These are phyloP conservation scores for Jatropha multifida DNA, from an alignment of 441 rosid species.

Conservation along the genomic window DNA sequence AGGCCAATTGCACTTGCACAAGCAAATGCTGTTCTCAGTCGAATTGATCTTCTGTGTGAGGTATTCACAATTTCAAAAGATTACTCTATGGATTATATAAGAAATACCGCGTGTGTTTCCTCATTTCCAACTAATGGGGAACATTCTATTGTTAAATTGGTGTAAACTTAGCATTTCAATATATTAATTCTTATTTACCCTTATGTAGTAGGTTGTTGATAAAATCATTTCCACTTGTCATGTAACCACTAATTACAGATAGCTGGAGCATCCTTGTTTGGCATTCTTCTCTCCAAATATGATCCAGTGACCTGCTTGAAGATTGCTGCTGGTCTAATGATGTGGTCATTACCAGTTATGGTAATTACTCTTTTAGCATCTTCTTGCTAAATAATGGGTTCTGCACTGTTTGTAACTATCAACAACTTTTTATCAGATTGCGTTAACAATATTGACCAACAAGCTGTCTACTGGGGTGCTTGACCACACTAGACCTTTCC, in stretches of 20 bases:
- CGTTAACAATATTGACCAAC: conserved; percentile 75
- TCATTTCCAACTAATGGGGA: not conserved
- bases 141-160: not conserved
- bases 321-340: conserved; percentile 71
- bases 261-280: conserved; percentile 80
- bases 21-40: conserved; percentile 89
- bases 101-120: not conserved
- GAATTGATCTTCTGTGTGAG: conserved; percentile 91
- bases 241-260: conserved; percentile 44
- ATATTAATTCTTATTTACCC: not conserved
- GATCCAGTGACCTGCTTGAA: conserved; percentile 83
- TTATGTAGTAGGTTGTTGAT: not conserved
- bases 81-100: conserved; percentile 4
- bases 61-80: conserved; percentile 32
- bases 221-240: conserved; percentile 5
- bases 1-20: conserved; percentile 86
- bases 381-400: conserved; percentile 16
- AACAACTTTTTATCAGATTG: conserved; percentile 46
- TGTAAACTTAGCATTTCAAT: too few species aligned
- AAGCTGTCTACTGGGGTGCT: conserved; percentile 83
- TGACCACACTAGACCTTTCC: conserved; percentile 68
- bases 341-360: conserved; percentile 72
- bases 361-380: conserved; percentile 42
- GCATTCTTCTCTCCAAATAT: conserved; percentile 73
- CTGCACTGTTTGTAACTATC: conserved; percentile 13